A percentile compares a stretch with the other conserved stretches of the same genome.
Conservation (phyloP, 306 rosid genomes). For the Ammopiptanthus mongolicus region DNA sequence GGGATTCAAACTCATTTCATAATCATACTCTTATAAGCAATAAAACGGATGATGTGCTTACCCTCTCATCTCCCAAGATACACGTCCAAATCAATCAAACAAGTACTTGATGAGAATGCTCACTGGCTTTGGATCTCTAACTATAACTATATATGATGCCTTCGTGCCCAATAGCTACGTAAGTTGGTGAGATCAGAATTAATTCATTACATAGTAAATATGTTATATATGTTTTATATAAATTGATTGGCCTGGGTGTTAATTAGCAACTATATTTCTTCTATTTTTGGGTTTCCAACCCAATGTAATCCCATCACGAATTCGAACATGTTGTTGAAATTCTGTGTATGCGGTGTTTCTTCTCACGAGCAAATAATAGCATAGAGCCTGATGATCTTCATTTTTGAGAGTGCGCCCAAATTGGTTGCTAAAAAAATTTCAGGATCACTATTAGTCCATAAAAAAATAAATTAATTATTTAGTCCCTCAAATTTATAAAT, state of each 20-base stretch:
- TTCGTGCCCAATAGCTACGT: conserved; percentile 9
- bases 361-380: not conserved
- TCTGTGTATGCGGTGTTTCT: not conserved
- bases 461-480: too few relatives aligned
- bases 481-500: too few relatives aligned
- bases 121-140: not conserved
- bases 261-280: not conserved
- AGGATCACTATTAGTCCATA: too few relatives aligned
- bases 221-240: not conserved
- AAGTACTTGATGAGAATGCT: not conserved
- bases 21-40: conserved; percentile 23
- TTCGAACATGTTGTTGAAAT: not conserved
- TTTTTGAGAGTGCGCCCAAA: too few relatives aligned
- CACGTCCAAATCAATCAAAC: conserved; percentile 15
- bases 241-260: not conserved
- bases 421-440: too few relatives aligned
- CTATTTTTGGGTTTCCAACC: not conserved
- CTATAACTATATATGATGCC: too few relatives aligned
- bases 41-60: conserved; percentile 14
- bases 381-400: not conserved
- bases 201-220: conserved; percentile 12
- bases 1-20: conserved; percentile 17
- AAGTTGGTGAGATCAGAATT: not conserved
- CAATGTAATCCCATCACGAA: not conserved
- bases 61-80: not conserved